Evolutionary conservation across 148 eudicot species (phyloP), one percentile per base, ranked within the genome.

Genomic region (Dysphania ambrosioides): DNA sequence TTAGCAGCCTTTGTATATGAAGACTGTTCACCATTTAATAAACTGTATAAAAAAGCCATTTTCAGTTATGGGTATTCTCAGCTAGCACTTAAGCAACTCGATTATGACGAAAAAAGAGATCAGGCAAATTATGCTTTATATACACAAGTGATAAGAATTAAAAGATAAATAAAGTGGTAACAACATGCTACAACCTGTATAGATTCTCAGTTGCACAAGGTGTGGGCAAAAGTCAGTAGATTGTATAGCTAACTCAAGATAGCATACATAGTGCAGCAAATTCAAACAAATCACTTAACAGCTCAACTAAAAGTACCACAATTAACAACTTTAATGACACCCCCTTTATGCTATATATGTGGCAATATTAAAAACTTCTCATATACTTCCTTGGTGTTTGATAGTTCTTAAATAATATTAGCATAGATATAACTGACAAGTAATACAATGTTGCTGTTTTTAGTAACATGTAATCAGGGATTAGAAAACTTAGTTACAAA

Each of bases 1-100:
- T 77, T 85, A 78, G 74, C 72, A 77, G 81, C 85, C 64, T 81
- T 80, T 65, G 74, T 68, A 21, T 79, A 82, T 72, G 84, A 81
- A 72, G 80, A 60, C 65, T 72, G 61, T 36, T 72, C 82, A 38
- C 44, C 72, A 79, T 72, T 74, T 76, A 72, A 29, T 65, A 31
- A 34, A 61, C 78, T 74, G 72, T 15, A 47, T 47, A 60, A 74
- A 31, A 23, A 51, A 64, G 58, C 38, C 35, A 65, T n/a, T 31
- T 63, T 56, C 32, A 76, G 56, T 34, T 31, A 70, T 49, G 31
- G 72, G 65, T 31, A 40, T 34, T 77, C 2, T 42, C 38, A 56
- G 35, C 58, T 55, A 18, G 6, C 6, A 26, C 19, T 23, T 18
- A 30, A 63, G 32, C 30, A 49, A 21, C 68, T 74, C 41, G 18